These are phyloP conservation scores for Suhomyces vadensis DNA, from an alignment of 805 yeast genomes.

Conservation along the genomic window DNA sequence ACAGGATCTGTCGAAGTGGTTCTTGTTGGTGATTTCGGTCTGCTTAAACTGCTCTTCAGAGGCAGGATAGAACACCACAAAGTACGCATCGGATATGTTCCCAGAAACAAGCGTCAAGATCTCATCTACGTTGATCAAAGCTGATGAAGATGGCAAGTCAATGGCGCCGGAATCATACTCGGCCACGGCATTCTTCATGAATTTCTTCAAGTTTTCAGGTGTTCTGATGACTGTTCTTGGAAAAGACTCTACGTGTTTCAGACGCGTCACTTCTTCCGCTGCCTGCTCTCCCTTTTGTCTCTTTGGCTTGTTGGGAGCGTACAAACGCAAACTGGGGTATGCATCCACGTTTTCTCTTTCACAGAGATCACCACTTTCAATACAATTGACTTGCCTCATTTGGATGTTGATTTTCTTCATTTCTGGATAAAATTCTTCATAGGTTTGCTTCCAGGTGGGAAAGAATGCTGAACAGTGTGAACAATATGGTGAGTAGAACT, in stretches of 20 bases:
- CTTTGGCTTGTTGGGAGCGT: slow-evolving; percentile 50
- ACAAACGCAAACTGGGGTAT: slow-evolving; percentile 75
- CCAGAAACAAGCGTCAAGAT: slow-evolving; percentile 55
- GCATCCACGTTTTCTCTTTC: slow-evolving; percentile 56
- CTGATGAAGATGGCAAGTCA: slow-evolving; percentile 44
- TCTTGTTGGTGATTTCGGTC: slow-evolving; percentile 31
- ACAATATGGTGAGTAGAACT: slow-evolving; percentile 90
- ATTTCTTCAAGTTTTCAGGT: slow-evolving; percentile 50
- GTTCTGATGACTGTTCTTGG: slow-evolving; percentile 50
- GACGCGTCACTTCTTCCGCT: slow-evolving; percentile 6
- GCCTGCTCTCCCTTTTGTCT: slow-evolving; percentile 8
- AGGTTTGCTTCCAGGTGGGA: slow-evolving; percentile 80
- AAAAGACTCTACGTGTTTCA: slow-evolving; percentile 40
- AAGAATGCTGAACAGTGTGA: slow-evolving; percentile 75
- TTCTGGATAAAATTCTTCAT: slow-evolving; percentile 47
- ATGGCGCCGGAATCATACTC: slow-evolving; percentile 43
- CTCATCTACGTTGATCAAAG: slow-evolving; percentile 38
- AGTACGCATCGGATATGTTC: slow-evolving; percentile 46
- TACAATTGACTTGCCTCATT: slow-evolving; percentile 82
- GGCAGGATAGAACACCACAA: slow-evolving; percentile 70
- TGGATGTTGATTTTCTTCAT: slow-evolving; percentile 46
- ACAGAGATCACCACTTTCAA: slow-evolving; percentile 85
- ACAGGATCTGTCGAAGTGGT: slow-evolving; percentile 41
- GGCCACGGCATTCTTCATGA: slow-evolving; percentile 53
- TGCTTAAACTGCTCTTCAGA: slow-evolving; percentile 40